Evolutionary conservation across 768 basidiomycete genomes (phyloP).

Genomic region (Clathrus columnatus): DNA sequence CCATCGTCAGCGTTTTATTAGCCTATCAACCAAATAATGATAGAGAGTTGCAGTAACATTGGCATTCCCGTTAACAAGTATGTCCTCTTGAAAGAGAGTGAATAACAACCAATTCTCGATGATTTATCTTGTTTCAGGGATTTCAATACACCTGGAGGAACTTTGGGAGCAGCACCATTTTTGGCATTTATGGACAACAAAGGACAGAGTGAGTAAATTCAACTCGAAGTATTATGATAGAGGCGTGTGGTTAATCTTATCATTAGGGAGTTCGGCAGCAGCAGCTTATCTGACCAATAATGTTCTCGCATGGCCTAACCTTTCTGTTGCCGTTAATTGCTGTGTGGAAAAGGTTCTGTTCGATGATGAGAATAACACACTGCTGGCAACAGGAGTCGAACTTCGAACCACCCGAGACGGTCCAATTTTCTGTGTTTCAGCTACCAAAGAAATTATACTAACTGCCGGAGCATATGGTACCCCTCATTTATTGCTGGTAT

Average conservation of each 20-base stretch:
- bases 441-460: constrained; percentile 1
- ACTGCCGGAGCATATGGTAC: constrained; percentile 22
- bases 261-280: constrained; percentile 45
- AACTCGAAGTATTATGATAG: constrained; percentile 14
- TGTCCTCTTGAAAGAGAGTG: too few species aligned
- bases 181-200: neutral
- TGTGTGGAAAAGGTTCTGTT: constrained; percentile 17
- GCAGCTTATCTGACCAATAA: constrained; percentile 18
- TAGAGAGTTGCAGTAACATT: too few species aligned
- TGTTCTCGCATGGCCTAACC: constrained; percentile 18
- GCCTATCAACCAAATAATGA: too few species aligned
- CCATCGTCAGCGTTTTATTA: too few species aligned
- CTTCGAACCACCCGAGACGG: constrained; percentile 26
- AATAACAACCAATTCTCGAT: too few species aligned
- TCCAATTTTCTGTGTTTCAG: constrained; percentile 32
- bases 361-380: constrained; percentile 1
- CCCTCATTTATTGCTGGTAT: constrained; percentile 29
- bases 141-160: constrained; percentile 48
- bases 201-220: constrained; percentile 15
- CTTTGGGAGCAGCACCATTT: constrained; percentile 41
- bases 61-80: too few species aligned
- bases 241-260: too few species aligned
- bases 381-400: neutral
- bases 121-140: too few species aligned
- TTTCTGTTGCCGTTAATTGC: constrained; percentile 15